These are phyloP conservation scores for Panaeolus cyanescens DNA, from an alignment of 768 basidiomycete genomes.

Conservation along the genomic window DNA sequence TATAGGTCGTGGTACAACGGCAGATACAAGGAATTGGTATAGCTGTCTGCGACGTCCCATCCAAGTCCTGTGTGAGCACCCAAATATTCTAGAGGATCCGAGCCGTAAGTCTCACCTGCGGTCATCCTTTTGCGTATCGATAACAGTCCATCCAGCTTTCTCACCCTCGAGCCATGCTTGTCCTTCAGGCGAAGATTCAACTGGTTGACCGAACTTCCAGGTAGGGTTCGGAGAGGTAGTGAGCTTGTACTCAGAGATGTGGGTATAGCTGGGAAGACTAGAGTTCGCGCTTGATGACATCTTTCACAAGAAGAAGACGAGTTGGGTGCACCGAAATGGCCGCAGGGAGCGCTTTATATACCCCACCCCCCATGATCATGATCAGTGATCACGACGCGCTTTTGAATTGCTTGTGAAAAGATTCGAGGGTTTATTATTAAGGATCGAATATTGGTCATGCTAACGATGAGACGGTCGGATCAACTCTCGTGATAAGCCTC, in stretches of 20 bases:
- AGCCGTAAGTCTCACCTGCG: conserved; percentile 26
- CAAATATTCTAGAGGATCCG: background rate
- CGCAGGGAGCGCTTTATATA: background rate
- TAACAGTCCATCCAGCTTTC: conserved; percentile 38
- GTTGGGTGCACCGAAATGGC: too few species aligned
- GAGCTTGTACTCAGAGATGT: conserved; percentile 22
- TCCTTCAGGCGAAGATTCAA: conserved; percentile 35
- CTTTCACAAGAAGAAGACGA: too few species aligned
- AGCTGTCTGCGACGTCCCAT: conserved; percentile 17
- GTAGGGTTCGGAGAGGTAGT: conserved; percentile 38
- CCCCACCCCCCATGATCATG: background rate
- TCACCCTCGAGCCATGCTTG: conserved; percentile 45
- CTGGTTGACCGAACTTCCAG: conserved; percentile 38
- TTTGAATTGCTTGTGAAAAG: too few species aligned
- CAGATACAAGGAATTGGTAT: conserved; percentile 53
- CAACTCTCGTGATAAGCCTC: too few species aligned
- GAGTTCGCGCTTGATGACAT: conserved; percentile 4
- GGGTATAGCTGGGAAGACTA: background rate
- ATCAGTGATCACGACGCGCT: too few species aligned
- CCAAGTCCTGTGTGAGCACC: background rate
- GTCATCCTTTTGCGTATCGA: conserved; percentile 36
- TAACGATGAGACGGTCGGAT: background rate
- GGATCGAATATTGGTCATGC: too few species aligned
- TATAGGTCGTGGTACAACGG: conserved; percentile 65
- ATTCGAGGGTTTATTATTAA: too few species aligned